phyloP scores from a whole-genome alignment of 2,329 filamentous ascomycete genomes.

The Sarocladium strictum region DNA sequence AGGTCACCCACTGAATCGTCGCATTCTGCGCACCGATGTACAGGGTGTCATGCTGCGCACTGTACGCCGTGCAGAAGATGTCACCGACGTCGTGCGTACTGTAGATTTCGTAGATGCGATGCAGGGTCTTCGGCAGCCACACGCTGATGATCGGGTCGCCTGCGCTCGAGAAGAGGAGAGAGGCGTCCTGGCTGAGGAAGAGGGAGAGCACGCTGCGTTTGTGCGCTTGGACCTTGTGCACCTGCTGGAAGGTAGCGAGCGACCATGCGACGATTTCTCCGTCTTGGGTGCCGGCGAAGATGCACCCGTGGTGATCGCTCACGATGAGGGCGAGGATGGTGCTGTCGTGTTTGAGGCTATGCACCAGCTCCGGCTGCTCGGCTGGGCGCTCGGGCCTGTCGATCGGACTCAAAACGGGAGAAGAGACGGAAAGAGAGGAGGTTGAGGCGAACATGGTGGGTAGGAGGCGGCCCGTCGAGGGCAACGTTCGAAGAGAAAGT shows the following conservation, averaged over 20 bases:
- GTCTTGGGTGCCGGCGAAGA: slow-evolving; percentile 89
- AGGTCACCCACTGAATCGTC: slow-evolving; percentile 85
- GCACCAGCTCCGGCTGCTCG: slow-evolving; percentile 55
- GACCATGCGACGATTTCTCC: slow-evolving; percentile 93
- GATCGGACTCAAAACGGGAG: slow-evolving; percentile 12
- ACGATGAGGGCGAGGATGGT: slow-evolving; percentile 80
- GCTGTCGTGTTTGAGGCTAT: slow-evolving; percentile 70
- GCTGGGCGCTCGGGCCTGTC: slow-evolving; percentile 15
- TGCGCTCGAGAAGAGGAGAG: slow-evolving; percentile 82
- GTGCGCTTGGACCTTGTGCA: slow-evolving; percentile 77
- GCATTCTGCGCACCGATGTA: slow-evolving; percentile 94
- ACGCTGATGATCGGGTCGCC: slow-evolving; percentile 93
- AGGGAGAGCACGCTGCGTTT: slow-evolving; percentile 85
- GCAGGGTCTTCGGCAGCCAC: slow-evolving; percentile 75
- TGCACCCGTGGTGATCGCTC: slow-evolving; percentile 67
- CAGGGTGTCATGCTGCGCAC: slow-evolving; percentile 68
- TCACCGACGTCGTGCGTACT: slow-evolving; percentile 92
- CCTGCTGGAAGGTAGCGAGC: slow-evolving; percentile 77
- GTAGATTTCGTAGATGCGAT: slow-evolving; percentile 81
- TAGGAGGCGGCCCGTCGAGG: not conserved
- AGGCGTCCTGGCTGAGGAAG: slow-evolving; percentile 67
- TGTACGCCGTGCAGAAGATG: slow-evolving; percentile 92
- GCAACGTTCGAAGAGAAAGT: slow-evolving; percentile 1
- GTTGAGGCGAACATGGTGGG: slow-evolving; percentile 5
- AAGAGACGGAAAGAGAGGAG: slow-evolving; percentile 8